phyloP scores from a whole-genome alignment of 1,284 basidiomycete genomes.

The Trichosporon coremiiforme region DNA sequence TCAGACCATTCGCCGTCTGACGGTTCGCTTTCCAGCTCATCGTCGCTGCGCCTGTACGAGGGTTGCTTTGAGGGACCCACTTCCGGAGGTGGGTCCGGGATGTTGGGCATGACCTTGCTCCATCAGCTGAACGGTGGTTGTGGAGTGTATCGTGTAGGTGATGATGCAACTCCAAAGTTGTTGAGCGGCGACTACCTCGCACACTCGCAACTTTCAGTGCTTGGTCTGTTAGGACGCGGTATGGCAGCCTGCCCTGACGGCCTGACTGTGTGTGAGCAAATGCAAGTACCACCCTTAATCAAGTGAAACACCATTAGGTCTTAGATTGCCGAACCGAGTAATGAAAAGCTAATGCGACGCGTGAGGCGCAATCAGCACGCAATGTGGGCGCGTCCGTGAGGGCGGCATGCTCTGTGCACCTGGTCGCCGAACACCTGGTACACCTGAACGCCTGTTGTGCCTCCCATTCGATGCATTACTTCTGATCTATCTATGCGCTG shows the following conservation, averaged over 20 bases:
- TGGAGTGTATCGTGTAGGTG: neutral
- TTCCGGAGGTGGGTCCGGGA: constrained; percentile 14
- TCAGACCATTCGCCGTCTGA: constrained; percentile 20
- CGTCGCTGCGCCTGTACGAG: constrained; percentile 1
- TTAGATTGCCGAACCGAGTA: neutral
- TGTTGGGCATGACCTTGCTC: neutral
- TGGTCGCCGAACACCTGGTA: neutral
- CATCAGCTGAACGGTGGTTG: neutral
- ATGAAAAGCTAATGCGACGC: neutral
- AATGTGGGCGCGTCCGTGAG: neutral
- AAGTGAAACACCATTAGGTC: neutral
- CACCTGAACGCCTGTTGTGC: neutral
- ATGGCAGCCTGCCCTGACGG: neutral
- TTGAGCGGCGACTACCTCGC: neutral
- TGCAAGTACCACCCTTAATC: neutral
- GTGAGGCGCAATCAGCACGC: neutral
- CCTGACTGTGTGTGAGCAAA: neutral
- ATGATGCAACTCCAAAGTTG: constrained; percentile 6
- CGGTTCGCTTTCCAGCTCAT: constrained; percentile 22
- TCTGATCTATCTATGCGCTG: constrained; percentile 30
- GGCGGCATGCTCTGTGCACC: no score
- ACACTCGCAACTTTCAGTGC: neutral
- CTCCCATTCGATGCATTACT: constrained; percentile 34
- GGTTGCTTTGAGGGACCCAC: neutral
- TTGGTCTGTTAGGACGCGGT: neutral